Percentiles rank a stretch among this genome's conserved stretches.
These are phyloP conservation scores for Ogataea paraovalis DNA, from an alignment of 805 yeast genomes.

Conservation along the genomic window DNA sequence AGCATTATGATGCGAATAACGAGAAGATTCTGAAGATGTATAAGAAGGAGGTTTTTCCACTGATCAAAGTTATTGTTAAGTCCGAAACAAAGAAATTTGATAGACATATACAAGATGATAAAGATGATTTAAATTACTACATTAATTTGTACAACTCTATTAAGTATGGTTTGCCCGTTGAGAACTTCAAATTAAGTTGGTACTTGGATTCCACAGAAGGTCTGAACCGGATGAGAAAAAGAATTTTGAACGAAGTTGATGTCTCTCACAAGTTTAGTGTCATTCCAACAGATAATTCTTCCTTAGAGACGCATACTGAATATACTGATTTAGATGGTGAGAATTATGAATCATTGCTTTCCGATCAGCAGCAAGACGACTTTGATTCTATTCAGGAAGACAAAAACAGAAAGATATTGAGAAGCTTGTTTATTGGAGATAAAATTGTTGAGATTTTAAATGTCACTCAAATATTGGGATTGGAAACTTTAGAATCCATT, in stretches of 20 bases:
- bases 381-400: conserved; percentile 47
- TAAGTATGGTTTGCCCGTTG: conserved; percentile 33
- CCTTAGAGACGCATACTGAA: background rate
- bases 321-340: conserved; percentile 3
- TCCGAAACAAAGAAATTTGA: conserved; percentile 47
- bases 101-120: conserved; percentile 59
- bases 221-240: conserved; percentile 58
- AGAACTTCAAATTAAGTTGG: conserved; percentile 33
- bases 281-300: conserved; percentile 23
- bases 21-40: conserved; percentile 3
- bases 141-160: conserved; percentile 44
- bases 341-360: conserved; percentile 36
- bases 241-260: conserved; percentile 45
- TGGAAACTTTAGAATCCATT: conserved; percentile 73
- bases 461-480: conserved; percentile 68
- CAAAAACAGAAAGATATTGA: conserved; percentile 67
- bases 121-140: conserved; percentile 52
- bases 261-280: conserved; percentile 21
- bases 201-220: conserved; percentile 68
- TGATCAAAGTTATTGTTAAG: conserved; percentile 36
- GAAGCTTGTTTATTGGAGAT: conserved; percentile 68
- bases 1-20: background rate
- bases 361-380: conserved; percentile 31
- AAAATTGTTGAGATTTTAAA: conserved; percentile 70
- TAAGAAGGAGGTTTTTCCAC: conserved; percentile 30